These are phyloP conservation scores for Fistulifera pelliculosa DNA, from an alignment of 108 stramenopile genomes.

Conservation along the genomic window DNA sequence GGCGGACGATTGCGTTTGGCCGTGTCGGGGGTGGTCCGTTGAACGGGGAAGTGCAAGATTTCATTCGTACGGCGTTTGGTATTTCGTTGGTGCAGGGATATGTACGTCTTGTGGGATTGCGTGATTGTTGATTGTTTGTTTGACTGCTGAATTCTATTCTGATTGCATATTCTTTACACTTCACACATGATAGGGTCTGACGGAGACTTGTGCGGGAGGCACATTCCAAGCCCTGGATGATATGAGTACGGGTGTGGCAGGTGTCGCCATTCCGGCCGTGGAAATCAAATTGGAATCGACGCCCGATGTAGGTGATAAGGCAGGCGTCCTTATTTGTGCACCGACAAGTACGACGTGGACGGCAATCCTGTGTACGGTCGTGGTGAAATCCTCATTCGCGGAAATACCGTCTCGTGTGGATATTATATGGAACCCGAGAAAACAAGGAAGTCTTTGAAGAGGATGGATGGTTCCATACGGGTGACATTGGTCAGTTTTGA, in stretches of 20 bases:
- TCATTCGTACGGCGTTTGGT: slow-evolving; percentile 73
- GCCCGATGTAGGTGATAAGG: slow-evolving; percentile 75
- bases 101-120: slow-evolving; percentile 13
- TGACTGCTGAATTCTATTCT: too few species aligned
- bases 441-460: slow-evolving; percentile 70
- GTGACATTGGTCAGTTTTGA: slow-evolving; percentile 86
- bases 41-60: slow-evolving; percentile 76
- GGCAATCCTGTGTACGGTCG: slow-evolving; percentile 66
- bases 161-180: background rate
- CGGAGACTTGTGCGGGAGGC: slow-evolving; percentile 78
- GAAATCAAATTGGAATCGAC: slow-evolving; percentile 74
- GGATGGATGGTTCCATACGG: slow-evolving; percentile 80
- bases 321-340: slow-evolving; percentile 57
- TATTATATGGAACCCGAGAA: slow-evolving; percentile 83
- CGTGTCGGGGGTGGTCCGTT: slow-evolving; percentile 84
- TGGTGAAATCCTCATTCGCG: slow-evolving; percentile 67
- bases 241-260: slow-evolving; percentile 61
- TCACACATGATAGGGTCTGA: slow-evolving; percentile 39
- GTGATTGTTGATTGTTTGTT: too few species aligned
- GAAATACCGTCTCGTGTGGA: slow-evolving; percentile 56
- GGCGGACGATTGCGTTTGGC: slow-evolving; percentile 71
- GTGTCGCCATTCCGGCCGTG: slow-evolving; percentile 54
- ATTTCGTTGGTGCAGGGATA: slow-evolving; percentile 78
- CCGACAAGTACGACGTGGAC: slow-evolving; percentile 56
- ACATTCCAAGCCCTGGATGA: slow-evolving; percentile 64